Base-by-base conservation (phyloP, 2,329 filamentous ascomycete species). In the Aspergillus sp. region DNA sequence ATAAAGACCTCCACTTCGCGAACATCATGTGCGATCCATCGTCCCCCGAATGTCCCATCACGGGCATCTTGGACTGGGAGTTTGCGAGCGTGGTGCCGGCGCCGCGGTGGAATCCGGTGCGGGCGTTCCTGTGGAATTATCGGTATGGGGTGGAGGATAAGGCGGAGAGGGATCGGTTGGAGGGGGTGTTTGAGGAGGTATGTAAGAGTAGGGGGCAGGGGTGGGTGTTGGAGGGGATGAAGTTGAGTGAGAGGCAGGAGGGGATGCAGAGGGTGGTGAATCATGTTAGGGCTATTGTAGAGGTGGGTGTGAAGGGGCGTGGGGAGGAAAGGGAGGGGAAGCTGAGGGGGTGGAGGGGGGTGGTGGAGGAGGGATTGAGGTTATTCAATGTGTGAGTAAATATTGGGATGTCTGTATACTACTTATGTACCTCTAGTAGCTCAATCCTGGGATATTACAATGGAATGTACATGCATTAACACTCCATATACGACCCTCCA, bases 51-150 rank as follows among this genome's bases (percentile, higher is more conserved):
- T 60, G 55, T 50, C 58, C 55, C 6, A 72, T 79, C 47, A 78
- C 75, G 0, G 70, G 62, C 1, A 65, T 79, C 12, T 60, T 76
- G 10, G 74, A 75, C 67, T 79, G 74, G 76, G 78, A 78, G 60
- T 79, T 79, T 45, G 65, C 72, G 1, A 68, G 68, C 15, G 67
- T 78, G 1, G 72, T 79, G 13, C 75, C 77, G 1, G 66, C 67
- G 5, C 63, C 65, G 25, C 65, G 69, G 13, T 80, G 76, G 76
- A 73, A 76, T 53, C 75, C 77, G 1, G 64, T 64, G 4, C 60
- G 66, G n/a, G 70, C 72, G 7, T 78, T 79, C 50, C 63, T 76
- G 2, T 77, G 74, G 73, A 76, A 73, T 47, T 68, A 62, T 21
- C 62, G 55, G 59, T 54, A 39, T n/a, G 57, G 39, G 28, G 63